Conservation (phyloP, 2,329 filamentous ascomycete species). For the Pleoardoris graminearum region DNA sequence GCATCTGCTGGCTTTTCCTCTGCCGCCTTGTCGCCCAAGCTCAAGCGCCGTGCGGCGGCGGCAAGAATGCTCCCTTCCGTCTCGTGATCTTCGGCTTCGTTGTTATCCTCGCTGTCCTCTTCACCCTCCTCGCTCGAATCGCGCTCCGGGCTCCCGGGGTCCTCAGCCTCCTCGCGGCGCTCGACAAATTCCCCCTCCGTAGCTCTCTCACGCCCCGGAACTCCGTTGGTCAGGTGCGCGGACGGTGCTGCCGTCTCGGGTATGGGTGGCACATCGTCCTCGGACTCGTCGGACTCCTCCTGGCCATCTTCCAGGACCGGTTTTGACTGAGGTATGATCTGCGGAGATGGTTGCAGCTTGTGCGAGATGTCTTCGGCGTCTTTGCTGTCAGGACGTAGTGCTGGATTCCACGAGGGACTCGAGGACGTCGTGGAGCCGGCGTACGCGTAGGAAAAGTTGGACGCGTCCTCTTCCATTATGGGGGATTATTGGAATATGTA, state of each 20-base stretch:
- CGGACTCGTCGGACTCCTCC: too few relatives aligned
- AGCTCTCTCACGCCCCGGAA: too few relatives aligned
- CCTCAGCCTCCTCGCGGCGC: too few relatives aligned
- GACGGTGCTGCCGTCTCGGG: conserved; percentile 7
- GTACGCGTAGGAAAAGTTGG: conserved; percentile 48
- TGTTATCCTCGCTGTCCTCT: conserved; percentile 5
- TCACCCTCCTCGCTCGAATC: conserved; percentile 4
- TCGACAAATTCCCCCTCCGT: too few relatives aligned
- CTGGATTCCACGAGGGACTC: conserved; percentile 59
- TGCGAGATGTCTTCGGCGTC: conserved; percentile 16
- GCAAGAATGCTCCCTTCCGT: conserved; percentile 8
- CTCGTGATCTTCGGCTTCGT: conserved; percentile 8
- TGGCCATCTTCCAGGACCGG: conserved; percentile 16
- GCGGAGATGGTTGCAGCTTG: conserved; percentile 16
- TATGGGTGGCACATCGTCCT: conserved; percentile 18
- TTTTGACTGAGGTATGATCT: conserved; percentile 14
- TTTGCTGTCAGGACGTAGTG: conserved; percentile 52
- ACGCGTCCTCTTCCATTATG: conserved; percentile 44
- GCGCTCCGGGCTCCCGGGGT: too few relatives aligned
- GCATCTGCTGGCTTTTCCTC: conserved; percentile 17
- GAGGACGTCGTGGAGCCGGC: conserved; percentile 26
- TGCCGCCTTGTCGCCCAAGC: too few relatives aligned
- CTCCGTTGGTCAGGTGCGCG: conserved; percentile 6
- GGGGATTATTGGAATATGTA: conserved; percentile 25
- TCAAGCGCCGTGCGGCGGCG: too few relatives aligned